Evolutionary conservation across 2,329 filamentous ascomycete genomes (phyloP), one percentile per base, ranked within the genome.

Genomic region (Aspergillus brasiliensis): DNA sequence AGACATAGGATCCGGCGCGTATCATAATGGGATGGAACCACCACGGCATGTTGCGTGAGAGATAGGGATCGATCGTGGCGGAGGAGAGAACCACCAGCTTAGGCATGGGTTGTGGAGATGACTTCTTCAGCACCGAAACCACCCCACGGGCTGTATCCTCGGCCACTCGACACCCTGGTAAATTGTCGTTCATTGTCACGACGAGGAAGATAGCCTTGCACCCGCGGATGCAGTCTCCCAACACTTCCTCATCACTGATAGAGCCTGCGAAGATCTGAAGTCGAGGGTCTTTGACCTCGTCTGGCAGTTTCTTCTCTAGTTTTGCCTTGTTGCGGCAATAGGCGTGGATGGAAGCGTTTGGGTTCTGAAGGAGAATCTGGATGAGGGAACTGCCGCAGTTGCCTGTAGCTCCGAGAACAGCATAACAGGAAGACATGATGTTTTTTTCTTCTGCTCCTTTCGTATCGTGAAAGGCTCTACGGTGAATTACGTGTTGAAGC

Each of bases 241-340:
- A 58, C 1, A 81, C 68, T 0, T 73, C 62, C 13, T 71, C 64
- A 61, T 84, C 77, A 46, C 73, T 15, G 38, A 83, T 73, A 62
- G 62, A 73, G 44, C 80, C 80, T 58, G 77, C 73, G 62, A 78
- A 82, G 31, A 83, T 68, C 0, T 71, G 28, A 13, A 82, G 73
- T 4, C 69, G 68, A 47, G 72, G 67, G 61, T 66, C 73, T 7
- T 71, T 62, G 1, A 46, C 58, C 5, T 75, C 49, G n/a, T 70
- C 65, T 1, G 80, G 80, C 2, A 78, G 8, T 3, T 75, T 56
- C 0, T 56, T 59, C 3, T 65, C 15, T 3, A 83, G 74, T 63
- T 82, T 83, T 8, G 69, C 27, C 15, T 67, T 61, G 64, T 76
- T 77, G 58, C 81, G 81, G 58, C 79, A 81, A 68, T 79, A 83